These are phyloP conservation scores for Neonothopanus nambi DNA, from an alignment of 1,284 basidiomycete species.

Conservation along the genomic window DNA sequence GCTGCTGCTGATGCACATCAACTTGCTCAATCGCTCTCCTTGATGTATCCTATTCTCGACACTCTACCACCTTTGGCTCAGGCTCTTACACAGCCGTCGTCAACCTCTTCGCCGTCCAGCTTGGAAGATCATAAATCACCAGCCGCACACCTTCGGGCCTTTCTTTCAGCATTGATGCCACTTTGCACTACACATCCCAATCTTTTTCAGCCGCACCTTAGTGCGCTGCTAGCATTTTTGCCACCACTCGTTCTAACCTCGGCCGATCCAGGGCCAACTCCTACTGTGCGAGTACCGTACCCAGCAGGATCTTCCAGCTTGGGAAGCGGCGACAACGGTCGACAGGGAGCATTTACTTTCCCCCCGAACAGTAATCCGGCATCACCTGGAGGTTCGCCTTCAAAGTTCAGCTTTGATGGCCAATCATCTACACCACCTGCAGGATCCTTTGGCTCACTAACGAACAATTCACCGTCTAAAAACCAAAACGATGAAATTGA, in stretches of 20 bases:
- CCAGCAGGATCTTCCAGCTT: slow-evolving; percentile 31
- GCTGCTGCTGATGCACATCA: slow-evolving; percentile 35
- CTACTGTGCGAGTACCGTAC: slow-evolving; percentile 68
- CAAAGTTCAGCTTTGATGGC: no score
- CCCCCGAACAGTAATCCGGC: slow-evolving; percentile 16
- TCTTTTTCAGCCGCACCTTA: slow-evolving; percentile 11
- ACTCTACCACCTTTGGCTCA: slow-evolving; percentile 10
- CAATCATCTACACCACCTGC: no score
- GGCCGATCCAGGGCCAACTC: slow-evolving; percentile 71
- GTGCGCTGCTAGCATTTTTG: slow-evolving; percentile 3
- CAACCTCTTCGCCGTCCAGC: neutral
- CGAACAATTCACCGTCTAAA: slow-evolving; percentile 19
- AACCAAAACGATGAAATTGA: slow-evolving; percentile 28
- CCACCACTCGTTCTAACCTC: slow-evolving; percentile 60
- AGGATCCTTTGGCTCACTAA: no score
- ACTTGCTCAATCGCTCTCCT: slow-evolving; percentile 38
- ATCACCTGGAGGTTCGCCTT: no score
- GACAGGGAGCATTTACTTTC: slow-evolving; percentile 50
- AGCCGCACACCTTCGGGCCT: neutral
- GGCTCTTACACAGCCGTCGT: neutral
- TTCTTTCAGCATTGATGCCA: slow-evolving; percentile 9
- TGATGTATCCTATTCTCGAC: slow-evolving; percentile 23
- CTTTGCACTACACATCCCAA: slow-evolving; percentile 9
- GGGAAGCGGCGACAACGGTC: slow-evolving; percentile 14
- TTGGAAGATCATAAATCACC: neutral